Conservation (phyloP, 805 yeast species). For the Kodamaea restingae region DNA sequence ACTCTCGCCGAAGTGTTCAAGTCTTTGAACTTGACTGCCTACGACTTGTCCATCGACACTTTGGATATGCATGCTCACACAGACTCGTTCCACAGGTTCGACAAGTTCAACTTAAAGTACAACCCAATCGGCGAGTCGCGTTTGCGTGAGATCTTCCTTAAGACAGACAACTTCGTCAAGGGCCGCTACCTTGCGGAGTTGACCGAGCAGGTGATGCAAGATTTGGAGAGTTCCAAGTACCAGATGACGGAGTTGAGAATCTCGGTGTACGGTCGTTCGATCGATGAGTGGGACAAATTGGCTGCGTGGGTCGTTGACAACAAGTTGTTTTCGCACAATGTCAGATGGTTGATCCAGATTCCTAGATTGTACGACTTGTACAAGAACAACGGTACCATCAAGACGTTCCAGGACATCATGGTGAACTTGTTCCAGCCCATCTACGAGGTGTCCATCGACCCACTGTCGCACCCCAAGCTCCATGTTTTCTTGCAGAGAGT, state of each 20-base stretch:
- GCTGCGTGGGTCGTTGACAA: slow-evolving; percentile 96
- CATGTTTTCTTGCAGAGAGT: slow-evolving; percentile 87
- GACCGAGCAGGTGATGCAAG: slow-evolving; percentile 90
- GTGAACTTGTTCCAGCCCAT: slow-evolving; percentile 80
- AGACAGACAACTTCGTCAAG: slow-evolving; percentile 87
- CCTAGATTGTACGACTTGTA: slow-evolving; percentile 92
- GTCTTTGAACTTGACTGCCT: slow-evolving; percentile 86
- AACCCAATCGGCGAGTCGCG: slow-evolving; percentile 98
- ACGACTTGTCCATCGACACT: slow-evolving; percentile 93
- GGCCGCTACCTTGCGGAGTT: slow-evolving; percentile 91
- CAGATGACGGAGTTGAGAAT: slow-evolving; percentile 97
- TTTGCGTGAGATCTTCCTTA: slow-evolving; percentile 89
- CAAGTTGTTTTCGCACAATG: slow-evolving; percentile 86
- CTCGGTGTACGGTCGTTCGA: slow-evolving; percentile 86
- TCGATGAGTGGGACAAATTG: slow-evolving; percentile 91
- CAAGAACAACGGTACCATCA: slow-evolving; percentile 67
- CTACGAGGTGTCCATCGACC: slow-evolving; percentile 84
- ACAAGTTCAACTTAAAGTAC: slow-evolving; percentile 93
- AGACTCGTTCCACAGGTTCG: slow-evolving; percentile 96
- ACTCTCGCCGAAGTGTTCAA: slow-evolving; percentile 88
- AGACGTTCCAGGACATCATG: slow-evolving; percentile 70
- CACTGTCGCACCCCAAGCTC: slow-evolving; percentile 84
- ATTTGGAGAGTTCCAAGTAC: slow-evolving; percentile 90
- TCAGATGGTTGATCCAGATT: slow-evolving; percentile 93
- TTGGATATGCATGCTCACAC: slow-evolving; percentile 99